A percentile compares a stretch with the other conserved stretches of the same genome.
Conservation (phyloP, 345 rosid genomes). For the Psidium guajava region DNA sequence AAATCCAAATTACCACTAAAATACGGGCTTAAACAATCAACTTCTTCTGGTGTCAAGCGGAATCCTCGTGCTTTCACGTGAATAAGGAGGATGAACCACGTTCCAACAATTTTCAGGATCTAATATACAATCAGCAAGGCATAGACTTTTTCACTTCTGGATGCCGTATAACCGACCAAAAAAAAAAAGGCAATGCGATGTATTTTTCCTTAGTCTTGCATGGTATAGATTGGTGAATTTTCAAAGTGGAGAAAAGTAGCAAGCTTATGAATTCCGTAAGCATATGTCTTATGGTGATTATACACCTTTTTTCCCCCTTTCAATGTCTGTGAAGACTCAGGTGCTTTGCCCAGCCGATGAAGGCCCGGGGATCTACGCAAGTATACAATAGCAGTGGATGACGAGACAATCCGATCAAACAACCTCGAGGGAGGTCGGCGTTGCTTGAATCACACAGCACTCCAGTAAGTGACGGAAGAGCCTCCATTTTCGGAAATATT, state of each 20-base stretch:
- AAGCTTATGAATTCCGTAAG: background rate
- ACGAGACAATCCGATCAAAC: no score
- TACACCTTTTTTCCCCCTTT: background rate
- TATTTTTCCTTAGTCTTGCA: background rate
- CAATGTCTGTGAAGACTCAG: background rate
- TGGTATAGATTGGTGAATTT: background rate
- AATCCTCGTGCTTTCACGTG: no score
- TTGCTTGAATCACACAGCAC: background rate
- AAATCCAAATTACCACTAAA: no score
- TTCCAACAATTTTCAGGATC: background rate
- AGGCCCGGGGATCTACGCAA: background rate
- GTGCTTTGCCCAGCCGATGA: background rate
- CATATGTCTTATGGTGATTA: background rate
- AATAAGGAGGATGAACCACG: no score
- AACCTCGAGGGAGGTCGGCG: background rate
- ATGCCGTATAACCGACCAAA: background rate
- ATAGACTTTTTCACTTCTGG: background rate
- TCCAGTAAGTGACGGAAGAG: background rate
- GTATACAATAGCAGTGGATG: background rate
- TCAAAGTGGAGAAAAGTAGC: background rate
- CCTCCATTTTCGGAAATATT: background rate
- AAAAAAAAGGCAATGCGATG: background rate
- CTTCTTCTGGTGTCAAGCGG: no score
- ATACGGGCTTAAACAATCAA: no score
- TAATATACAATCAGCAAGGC: background rate